Base-by-base conservation (phyloP, 139 green algal species). In the Chlorella sp. region DNA sequence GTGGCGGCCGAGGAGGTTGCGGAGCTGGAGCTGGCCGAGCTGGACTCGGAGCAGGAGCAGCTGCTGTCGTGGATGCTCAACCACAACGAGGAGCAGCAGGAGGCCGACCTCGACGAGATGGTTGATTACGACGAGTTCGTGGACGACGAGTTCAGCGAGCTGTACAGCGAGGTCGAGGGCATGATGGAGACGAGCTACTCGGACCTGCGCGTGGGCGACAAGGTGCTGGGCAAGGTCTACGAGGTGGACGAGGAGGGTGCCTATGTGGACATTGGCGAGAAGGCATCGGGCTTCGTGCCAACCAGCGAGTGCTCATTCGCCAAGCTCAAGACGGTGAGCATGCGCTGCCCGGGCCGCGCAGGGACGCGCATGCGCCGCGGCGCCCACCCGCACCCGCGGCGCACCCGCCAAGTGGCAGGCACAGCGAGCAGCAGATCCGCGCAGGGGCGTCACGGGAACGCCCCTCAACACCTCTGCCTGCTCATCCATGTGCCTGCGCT, bases 181-280 rank as follows among this genome's bases (percentile, higher is more conserved):
- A 80, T 91, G 66, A 55, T 91, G 33, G 78, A 85, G n/a, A 69
- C 78, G 4, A 82, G 78, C 31, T 74, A 80, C 36, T 78, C 76
- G 60, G 78, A 62, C 59, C 17, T 64, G 20, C 22, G 27, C 20
- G 24, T 64, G 4, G 89, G 86, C 29, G 83, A 93, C 74, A 80
- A 74, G 62, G 83, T 96, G 23, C 76, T 62, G n/a, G 91, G 91
- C 49, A 85, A 74, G 3, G 87, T 97, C 26, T 90, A 90, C 74
- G 79, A 87, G 55, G 77, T 96, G 2, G 91, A 97, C 75, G 82
- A 91, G 51, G 87, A 89, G 34, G 95, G 93, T 35, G 95, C 90
- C 1, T 95, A 92, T 66, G 86, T 98, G 14, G 95, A 99, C 70
- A 91, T 98, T 59, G 95, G 95, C 51, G 88, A 86, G 32, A 99